phyloP scores from a whole-genome alignment of 2,329 filamentous ascomycete genomes.

The Calonectria pauciramosa region DNA sequence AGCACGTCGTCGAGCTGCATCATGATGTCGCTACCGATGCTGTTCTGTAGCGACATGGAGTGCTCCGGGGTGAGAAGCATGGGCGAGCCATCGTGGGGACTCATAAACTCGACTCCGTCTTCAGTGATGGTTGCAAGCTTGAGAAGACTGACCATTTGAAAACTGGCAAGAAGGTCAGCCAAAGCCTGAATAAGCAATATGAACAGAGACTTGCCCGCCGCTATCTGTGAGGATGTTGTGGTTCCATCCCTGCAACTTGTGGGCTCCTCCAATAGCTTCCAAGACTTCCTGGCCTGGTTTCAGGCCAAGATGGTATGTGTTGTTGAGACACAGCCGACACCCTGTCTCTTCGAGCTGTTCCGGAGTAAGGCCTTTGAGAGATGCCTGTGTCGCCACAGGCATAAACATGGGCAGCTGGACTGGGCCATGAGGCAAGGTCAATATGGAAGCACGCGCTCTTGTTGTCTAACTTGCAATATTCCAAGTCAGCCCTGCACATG shows the following conservation, averaged over 20 bases:
- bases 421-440: constrained; percentile 91
- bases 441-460: constrained; percentile 88
- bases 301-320: constrained; percentile 96
- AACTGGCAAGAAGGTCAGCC: constrained; percentile 67
- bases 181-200: not conserved
- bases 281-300: constrained; percentile 94
- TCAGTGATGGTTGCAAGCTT: constrained; percentile 95
- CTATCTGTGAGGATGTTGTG: constrained; percentile 93
- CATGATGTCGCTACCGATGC: constrained; percentile 97
- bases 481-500: constrained; percentile 33
- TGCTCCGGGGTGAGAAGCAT: constrained; percentile 99
- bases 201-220: constrained; percentile 67
- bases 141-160: constrained; percentile 98
- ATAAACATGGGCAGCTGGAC: constrained; percentile 96
- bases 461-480: constrained; percentile 76
- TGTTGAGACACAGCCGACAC: constrained; percentile 94
- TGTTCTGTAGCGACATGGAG: constrained; percentile 95
- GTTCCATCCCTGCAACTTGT: constrained; percentile 94
- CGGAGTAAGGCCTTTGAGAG: constrained; percentile 93
- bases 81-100: constrained; percentile 92
- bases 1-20: constrained; percentile 99
- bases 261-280: constrained; percentile 89
- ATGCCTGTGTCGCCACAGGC: constrained; percentile 97
- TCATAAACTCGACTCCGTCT: constrained; percentile 95
- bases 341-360: constrained; percentile 91